These are phyloP conservation scores for Escovopsis weberi DNA, from an alignment of 2,329 filamentous ascomycete species.

Conservation along the genomic window DNA sequence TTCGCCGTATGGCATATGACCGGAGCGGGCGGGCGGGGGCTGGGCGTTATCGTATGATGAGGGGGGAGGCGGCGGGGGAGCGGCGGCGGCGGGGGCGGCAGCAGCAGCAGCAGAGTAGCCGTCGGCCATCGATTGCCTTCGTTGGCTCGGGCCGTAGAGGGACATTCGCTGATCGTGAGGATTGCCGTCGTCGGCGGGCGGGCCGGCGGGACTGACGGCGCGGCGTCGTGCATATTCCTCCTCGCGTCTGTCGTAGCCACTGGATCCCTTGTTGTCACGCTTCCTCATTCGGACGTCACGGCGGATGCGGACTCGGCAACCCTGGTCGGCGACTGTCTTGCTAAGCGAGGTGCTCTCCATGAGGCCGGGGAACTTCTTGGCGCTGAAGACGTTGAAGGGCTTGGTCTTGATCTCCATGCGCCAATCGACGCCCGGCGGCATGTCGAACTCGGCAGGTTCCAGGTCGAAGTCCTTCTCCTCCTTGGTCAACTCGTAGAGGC, in stretches of 20 bases:
- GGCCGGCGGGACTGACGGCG: slow-evolving; percentile 18
- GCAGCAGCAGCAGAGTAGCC: slow-evolving; percentile 20
- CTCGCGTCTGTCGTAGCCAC: slow-evolving; percentile 42
- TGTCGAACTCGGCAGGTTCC: slow-evolving; percentile 28
- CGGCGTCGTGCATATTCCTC: slow-evolving; percentile 39
- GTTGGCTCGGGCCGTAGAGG: slow-evolving; percentile 23
- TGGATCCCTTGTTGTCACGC: slow-evolving; percentile 52
- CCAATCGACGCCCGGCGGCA: slow-evolving; percentile 54
- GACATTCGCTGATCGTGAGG: slow-evolving; percentile 35
- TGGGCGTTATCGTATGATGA: slow-evolving; percentile 18
- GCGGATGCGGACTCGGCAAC: slow-evolving; percentile 88
- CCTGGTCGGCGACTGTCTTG: slow-evolving; percentile 86
- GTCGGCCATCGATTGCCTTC: slow-evolving; percentile 34
- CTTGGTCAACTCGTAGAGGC: slow-evolving; percentile 87
- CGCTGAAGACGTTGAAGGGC: slow-evolving; percentile 81
- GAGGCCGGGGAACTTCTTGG: slow-evolving; percentile 95
- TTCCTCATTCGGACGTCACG: slow-evolving; percentile 88
- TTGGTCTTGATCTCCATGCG: slow-evolving; percentile 80
- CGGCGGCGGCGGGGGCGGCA: slow-evolving; percentile 10
- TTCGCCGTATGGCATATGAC: slow-evolving; percentile 23
- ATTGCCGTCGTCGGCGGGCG: slow-evolving; percentile 30
- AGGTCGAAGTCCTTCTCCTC: slow-evolving; percentile 64
- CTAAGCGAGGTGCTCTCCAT: slow-evolving; percentile 81
- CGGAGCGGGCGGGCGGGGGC: slow-evolving; percentile 9
- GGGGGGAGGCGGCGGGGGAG: slow-evolving; percentile 15